These are phyloP conservation scores for Syncephalastrum sp. DNA, from an alignment of 371 early-diverging fungal genomes.

Conservation along the genomic window DNA sequence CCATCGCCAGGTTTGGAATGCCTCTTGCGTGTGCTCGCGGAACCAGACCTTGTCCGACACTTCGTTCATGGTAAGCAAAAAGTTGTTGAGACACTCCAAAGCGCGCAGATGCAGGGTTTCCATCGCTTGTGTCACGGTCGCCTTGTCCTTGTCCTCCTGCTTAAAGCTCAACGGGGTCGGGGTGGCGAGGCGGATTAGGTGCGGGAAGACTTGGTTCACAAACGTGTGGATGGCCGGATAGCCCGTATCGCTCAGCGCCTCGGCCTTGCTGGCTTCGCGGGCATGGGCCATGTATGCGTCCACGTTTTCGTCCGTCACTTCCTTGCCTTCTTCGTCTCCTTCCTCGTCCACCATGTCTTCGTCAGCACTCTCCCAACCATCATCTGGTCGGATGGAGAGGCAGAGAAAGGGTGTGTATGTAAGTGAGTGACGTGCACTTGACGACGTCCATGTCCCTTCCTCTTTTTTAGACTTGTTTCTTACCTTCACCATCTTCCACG, in stretches of 20 bases:
- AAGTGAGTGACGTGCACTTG: background rate
- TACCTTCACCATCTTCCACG: conserved; percentile 55
- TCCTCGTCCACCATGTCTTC: conserved; percentile 51
- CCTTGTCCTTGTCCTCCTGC: conserved; percentile 32
- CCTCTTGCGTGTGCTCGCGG: conserved; percentile 50
- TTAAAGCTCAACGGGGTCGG: conserved; percentile 57
- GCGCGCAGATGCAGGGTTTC: conserved; percentile 67
- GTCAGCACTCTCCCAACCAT: conserved; percentile 59
- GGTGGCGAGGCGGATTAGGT: conserved; percentile 51
- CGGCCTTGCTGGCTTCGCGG: too few relatives aligned
- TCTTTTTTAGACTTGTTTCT: background rate
- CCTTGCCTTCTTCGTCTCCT: conserved; percentile 46
- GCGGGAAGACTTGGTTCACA: conserved; percentile 47
- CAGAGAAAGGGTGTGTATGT: too few relatives aligned
- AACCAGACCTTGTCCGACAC: conserved; percentile 69
- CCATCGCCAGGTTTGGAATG: conserved; percentile 63
- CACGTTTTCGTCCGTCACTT: conserved; percentile 45
- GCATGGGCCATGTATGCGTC: conserved; percentile 43
- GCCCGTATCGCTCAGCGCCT: too few relatives aligned
- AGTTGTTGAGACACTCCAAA: conserved; percentile 75
- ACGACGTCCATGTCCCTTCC: background rate
- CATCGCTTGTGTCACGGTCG: conserved; percentile 48
- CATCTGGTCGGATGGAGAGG: conserved; percentile 14
- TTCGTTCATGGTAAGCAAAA: conserved; percentile 70
- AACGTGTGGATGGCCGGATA: conserved; percentile 49